A percentile compares a stretch with the other conserved stretches of the same genome.
Evolutionary conservation across 1,284 basidiomycete species (phyloP).

Genomic region (Bondarzewia mesenterica): DNA sequence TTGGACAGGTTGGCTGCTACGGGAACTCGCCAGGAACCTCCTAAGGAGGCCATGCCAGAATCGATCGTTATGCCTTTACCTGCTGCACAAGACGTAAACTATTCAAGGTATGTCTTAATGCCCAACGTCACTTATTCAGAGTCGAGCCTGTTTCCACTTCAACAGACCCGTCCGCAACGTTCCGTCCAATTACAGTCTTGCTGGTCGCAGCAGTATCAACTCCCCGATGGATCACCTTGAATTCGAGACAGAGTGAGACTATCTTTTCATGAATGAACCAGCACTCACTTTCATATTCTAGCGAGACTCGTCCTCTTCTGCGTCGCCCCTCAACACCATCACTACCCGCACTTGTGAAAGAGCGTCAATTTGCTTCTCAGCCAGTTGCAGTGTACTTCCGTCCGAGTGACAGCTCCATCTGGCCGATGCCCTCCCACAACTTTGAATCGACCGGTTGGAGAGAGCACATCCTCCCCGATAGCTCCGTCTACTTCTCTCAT

Average conservation of each 20-base stretch:
- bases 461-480: slow-evolving; percentile 62
- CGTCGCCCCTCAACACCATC: slow-evolving; percentile 2
- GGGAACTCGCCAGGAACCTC: too few relatives aligned
- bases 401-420: slow-evolving; percentile 17
- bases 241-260: slow-evolving; percentile 12
- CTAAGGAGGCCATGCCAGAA: too few relatives aligned
- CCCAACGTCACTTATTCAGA: background rate
- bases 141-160: background rate
- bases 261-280: background rate
- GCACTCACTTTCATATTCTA: slow-evolving; percentile 1
- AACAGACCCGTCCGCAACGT: slow-evolving; percentile 10
- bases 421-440: slow-evolving; percentile 16
- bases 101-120: too few relatives aligned
- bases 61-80: too few relatives aligned
- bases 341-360: slow-evolving; percentile 1
- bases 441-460: slow-evolving; percentile 45
- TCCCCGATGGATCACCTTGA: slow-evolving; percentile 5
- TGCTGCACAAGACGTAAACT: too few relatives aligned
- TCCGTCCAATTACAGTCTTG: slow-evolving; percentile 7
- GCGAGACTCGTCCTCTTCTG: slow-evolving; percentile 12
- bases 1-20: too few relatives aligned
- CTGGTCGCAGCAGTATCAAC: slow-evolving; percentile 1
- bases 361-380: slow-evolving; percentile 9
- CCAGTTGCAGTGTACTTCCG: slow-evolving; percentile 14
- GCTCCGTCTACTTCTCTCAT: slow-evolving; percentile 58